phyloP scores from a whole-genome alignment of 768 basidiomycete genomes.

The Leccinum subtestaceum region DNA sequence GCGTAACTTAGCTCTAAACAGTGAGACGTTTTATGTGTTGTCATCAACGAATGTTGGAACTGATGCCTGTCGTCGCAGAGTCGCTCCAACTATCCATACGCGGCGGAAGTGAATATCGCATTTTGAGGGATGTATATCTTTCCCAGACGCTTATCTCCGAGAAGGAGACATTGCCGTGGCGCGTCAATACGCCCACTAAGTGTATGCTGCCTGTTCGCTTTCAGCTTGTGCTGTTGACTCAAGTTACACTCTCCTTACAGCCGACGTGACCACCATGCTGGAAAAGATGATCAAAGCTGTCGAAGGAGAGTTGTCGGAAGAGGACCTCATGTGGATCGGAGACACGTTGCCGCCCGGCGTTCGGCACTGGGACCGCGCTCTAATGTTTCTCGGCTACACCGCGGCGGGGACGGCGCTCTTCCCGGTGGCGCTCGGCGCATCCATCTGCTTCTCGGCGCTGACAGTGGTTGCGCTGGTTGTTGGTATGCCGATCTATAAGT shows the following conservation, averaged over 20 bases:
- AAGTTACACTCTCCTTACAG: background rate
- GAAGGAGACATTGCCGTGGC: background rate
- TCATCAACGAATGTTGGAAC: background rate
- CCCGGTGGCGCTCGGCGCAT: constrained; percentile 19
- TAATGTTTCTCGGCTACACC: background rate
- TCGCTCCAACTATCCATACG: background rate
- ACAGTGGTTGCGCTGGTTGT: background rate
- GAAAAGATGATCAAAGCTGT: constrained; percentile 22
- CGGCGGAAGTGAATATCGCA: background rate
- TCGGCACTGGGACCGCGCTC: constrained; percentile 12
- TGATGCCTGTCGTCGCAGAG: background rate
- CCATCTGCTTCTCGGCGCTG: background rate
- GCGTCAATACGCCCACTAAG: background rate
- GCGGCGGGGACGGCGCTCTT: background rate
- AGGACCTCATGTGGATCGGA: constrained; percentile 17
- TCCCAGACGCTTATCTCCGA: background rate
- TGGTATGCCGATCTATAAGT: background rate
- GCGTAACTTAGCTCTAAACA: constrained; percentile 16
- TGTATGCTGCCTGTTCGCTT: background rate
- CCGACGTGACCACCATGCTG: constrained; percentile 14
- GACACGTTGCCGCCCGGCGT: constrained; percentile 19
- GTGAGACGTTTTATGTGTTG: constrained; percentile 1
- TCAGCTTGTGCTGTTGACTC: background rate
- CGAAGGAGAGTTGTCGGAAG: constrained; percentile 17
- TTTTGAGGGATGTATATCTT: background rate